Evolutionary conservation across 2,329 filamentous ascomycete genomes (phyloP).

Genomic region (Claviceps sp.): DNA sequence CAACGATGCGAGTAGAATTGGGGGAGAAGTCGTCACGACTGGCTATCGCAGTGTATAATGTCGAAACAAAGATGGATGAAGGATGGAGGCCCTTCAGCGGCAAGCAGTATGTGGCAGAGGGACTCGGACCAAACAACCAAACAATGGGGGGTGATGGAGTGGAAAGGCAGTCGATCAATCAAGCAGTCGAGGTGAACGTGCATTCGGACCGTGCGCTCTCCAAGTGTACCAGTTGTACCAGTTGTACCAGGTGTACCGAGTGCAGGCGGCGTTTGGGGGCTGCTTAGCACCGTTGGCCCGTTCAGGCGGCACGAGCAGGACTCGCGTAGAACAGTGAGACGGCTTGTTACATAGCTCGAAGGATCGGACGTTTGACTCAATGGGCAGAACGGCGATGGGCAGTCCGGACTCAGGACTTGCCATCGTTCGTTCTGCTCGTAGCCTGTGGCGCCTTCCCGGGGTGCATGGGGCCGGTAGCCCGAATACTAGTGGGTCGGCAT

Average conservation of each 20-base stretch:
- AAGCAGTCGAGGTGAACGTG: background rate
- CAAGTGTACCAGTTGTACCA: too few relatives aligned
- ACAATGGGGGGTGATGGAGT: background rate
- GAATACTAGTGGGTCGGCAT: constrained; percentile 2
- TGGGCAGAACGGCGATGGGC: background rate
- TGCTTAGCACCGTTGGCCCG: constrained; percentile 4
- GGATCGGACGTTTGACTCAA: constrained; percentile 1
- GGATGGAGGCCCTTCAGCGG: background rate
- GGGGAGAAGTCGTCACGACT: background rate
- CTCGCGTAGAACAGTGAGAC: background rate
- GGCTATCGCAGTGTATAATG: background rate
- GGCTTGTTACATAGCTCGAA: constrained; percentile 1
- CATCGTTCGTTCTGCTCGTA: background rate
- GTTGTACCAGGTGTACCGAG: too few relatives aligned
- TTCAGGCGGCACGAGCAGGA: constrained; percentile 3
- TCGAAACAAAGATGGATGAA: background rate
- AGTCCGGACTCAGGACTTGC: background rate
- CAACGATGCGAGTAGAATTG: background rate
- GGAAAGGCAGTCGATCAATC: background rate
- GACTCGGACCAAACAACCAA: background rate
- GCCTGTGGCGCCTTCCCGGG: background rate
- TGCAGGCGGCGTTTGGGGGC: constrained; percentile 3
- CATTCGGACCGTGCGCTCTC: background rate
- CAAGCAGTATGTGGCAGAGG: constrained; percentile 2
- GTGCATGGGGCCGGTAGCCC: background rate